These are phyloP conservation scores for Neurospora sp. DNA, from an alignment of 495 filamentous ascomycete species.

Conservation along the genomic window DNA sequence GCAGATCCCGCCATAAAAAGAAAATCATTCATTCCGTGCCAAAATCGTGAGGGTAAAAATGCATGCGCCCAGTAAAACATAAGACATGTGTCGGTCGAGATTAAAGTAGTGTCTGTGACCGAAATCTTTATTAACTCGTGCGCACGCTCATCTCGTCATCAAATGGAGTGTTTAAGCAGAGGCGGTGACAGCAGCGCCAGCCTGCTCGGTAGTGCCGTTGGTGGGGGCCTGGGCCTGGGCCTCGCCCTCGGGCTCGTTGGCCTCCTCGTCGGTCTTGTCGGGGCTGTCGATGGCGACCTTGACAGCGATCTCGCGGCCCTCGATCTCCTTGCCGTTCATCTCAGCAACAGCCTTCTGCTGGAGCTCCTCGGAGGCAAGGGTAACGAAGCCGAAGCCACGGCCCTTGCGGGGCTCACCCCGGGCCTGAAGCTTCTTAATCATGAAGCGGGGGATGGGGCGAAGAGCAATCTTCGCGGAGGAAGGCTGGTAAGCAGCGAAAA, in stretches of 20 bases:
- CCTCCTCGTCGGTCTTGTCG: conserved; percentile 90
- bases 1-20: conserved; percentile 21
- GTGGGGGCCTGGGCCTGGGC: conserved; percentile 12
- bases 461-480: conserved; percentile 95
- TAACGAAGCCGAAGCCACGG: conserved; percentile 97
- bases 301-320: conserved; percentile 97
- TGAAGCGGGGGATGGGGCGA: conserved; percentile 96
- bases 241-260: conserved; percentile 39
- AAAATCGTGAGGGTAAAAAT: conserved; percentile 21
- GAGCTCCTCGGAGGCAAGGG: conserved; percentile 83
- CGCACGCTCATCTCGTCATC: conserved; percentile 16
- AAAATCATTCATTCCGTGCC: conserved; percentile 24
- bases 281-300: conserved; percentile 99
- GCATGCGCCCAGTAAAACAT: conserved; percentile 27
- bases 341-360: conserved; percentile 93
- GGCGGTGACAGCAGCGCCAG: not conserved
- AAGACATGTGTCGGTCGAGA: conserved; percentile 18
- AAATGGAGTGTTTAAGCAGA: conserved; percentile 12
- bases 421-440: conserved; percentile 99
- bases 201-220: not conserved
- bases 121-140: conserved; percentile 15
- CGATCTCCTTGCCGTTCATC: conserved; percentile 98
- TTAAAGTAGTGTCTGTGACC: conserved; percentile 16
- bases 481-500: conserved; percentile 83
- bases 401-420: conserved; percentile 98